Evolutionary conservation across 202 grass and related monocot genomes (phyloP).

Genomic region (Schoenoplectus triqueter): DNA sequence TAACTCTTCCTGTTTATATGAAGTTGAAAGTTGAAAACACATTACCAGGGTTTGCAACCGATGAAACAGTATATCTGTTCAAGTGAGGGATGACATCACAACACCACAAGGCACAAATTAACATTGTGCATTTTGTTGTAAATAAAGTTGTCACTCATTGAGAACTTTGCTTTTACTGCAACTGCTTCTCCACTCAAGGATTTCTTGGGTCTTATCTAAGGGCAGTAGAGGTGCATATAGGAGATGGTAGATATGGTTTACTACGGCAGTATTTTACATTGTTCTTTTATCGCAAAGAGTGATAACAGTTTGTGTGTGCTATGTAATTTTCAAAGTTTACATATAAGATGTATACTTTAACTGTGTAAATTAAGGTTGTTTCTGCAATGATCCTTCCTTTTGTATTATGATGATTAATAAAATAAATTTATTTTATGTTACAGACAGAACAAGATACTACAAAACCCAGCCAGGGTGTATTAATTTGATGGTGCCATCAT

Average conservation of each 20-base stretch:
- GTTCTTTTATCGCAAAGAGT: slow-evolving; percentile 8
- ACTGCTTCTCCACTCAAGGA: background rate
- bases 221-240: slow-evolving; percentile 8
- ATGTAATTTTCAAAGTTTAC: slow-evolving; percentile 18
- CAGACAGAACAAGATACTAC: background rate
- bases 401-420: background rate
- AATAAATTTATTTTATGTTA: background rate
- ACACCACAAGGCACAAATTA: slow-evolving; percentile 6
- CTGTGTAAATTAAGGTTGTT: background rate
- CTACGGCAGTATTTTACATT: slow-evolving; percentile 25
- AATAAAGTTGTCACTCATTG: slow-evolving; percentile 1
- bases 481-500: background rate
- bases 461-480: background rate
- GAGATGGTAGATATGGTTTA: background rate
- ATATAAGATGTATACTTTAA: slow-evolving; percentile 8
- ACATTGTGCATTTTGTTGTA: slow-evolving; percentile 30
- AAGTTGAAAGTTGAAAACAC: slow-evolving; percentile 1
- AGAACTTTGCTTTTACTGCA: slow-evolving; percentile 3
- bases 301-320: background rate
- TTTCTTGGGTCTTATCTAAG: slow-evolving; percentile 1
- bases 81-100: background rate
- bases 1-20: background rate
- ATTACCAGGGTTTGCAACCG: slow-evolving; percentile 21
- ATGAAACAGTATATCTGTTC: background rate
- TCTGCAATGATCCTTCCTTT: background rate